phyloP scores from a whole-genome alignment of 202 grass and related monocot genomes.

The Schoenoplectus triqueter region DNA sequence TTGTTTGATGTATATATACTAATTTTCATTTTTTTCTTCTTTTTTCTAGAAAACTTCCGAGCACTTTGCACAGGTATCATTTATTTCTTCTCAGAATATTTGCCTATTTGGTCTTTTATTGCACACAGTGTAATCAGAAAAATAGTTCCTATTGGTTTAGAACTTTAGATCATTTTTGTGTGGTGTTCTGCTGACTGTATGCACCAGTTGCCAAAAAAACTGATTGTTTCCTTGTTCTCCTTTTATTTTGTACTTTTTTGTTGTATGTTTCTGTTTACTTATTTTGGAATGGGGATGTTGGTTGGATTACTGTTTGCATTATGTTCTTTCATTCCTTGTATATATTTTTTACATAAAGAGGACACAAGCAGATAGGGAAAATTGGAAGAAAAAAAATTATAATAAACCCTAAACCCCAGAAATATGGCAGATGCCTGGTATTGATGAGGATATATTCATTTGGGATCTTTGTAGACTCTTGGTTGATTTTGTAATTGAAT shows the following conservation, averaged over 20 bases:
- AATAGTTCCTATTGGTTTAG: background rate
- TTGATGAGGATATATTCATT: background rate
- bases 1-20: background rate
- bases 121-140: background rate
- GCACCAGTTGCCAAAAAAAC: no score
- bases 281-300: no score
- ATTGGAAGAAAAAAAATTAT: no score
- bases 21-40: constrained; percentile 23
- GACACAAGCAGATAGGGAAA: no score
- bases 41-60: constrained; percentile 83
- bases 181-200: background rate
- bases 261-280: no score
- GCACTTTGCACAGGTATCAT: constrained; percentile 91
- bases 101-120: background rate
- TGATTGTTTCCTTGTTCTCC: no score
- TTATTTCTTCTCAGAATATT: background rate
- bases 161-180: background rate
- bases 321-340: no score
- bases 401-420: background rate
- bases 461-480: background rate
- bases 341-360: no score
- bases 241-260: no score
- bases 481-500: no score
- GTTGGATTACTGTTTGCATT: no score
- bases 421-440: background rate